Percentiles rank a stretch among this genome's conserved stretches.
These are phyloP conservation scores for Erysimum cheiranthoides DNA, from an alignment of 345 rosid species.

Conservation along the genomic window DNA sequence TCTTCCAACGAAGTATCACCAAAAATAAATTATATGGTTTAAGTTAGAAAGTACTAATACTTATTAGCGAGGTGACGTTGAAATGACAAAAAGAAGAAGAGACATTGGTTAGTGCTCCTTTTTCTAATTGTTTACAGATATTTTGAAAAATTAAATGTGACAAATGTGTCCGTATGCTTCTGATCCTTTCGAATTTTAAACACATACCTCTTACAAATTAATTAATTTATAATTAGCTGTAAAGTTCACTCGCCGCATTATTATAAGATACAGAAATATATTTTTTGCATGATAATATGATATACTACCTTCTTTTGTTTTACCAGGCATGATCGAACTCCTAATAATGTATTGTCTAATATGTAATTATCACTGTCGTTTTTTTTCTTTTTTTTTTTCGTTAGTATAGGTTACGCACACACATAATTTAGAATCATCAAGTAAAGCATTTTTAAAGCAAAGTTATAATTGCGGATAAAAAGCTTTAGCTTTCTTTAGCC, in stretches of 20 bases:
- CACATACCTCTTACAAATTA: background rate
- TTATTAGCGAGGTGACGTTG: slow-evolving; percentile 35
- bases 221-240: slow-evolving; percentile 27
- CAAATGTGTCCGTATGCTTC: slow-evolving; percentile 25
- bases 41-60: slow-evolving; percentile 1
- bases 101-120: slow-evolving; percentile 10
- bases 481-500: slow-evolving; percentile 1
- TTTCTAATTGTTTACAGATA: background rate
- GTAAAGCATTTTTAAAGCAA: background rate
- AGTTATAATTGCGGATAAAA: slow-evolving; percentile 23
- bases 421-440: background rate
- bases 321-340: slow-evolving; percentile 14
- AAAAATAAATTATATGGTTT: background rate
- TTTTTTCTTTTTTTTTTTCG: no score
- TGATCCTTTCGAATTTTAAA: slow-evolving; percentile 3
- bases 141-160: slow-evolving; percentile 23
- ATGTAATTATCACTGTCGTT: background rate
- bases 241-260: slow-evolving; percentile 22
- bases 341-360: background rate
- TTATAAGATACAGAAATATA: background rate
- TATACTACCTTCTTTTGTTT: background rate
- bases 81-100: slow-evolving; percentile 39
- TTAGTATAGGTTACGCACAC: slow-evolving; percentile 1
- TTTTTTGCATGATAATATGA: background rate
- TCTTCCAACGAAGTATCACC: slow-evolving; percentile 2